Evolutionary conservation across 257 asterid genomes (phyloP).

Genomic region (Plantago elongata): DNA sequence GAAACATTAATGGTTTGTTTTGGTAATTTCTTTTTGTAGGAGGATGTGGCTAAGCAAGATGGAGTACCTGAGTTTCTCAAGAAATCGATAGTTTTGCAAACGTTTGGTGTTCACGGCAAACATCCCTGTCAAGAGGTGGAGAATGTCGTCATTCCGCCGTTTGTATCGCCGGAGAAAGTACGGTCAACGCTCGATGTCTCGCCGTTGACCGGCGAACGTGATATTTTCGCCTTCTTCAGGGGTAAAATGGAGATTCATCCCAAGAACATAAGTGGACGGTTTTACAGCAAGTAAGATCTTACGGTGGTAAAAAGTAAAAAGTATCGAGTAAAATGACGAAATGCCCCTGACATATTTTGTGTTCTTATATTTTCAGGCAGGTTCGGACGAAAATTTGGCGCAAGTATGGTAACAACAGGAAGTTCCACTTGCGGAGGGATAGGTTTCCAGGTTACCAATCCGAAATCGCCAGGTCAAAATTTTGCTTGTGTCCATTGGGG

Average conservation of each 20-base stretch:
- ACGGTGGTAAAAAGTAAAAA: not conserved
- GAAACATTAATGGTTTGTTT: too few relatives aligned
- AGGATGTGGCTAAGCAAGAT: conserved; percentile 68
- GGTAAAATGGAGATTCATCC: conserved; percentile 96
- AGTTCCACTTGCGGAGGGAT: conserved; percentile 62
- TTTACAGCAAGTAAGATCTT: conserved; percentile 56
- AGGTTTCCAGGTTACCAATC: conserved; percentile 72
- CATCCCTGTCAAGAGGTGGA: conserved; percentile 94
- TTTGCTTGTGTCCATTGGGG: conserved; percentile 79
- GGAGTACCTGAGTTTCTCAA: conserved; percentile 70
- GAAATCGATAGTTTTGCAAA: conserved; percentile 68
- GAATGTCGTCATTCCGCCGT: conserved; percentile 79
- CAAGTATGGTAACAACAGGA: conserved; percentile 51
- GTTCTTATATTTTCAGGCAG: conserved; percentile 29
- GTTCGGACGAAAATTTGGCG: conserved; percentile 64
- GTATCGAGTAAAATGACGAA: not conserved
- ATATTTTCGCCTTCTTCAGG: conserved; percentile 69
- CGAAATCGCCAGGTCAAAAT: conserved; percentile 64
- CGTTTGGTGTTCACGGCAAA: conserved; percentile 66
- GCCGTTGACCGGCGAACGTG: conserved; percentile 47
- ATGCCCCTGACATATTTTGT: not conserved
- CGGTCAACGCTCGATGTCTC: conserved; percentile 42
- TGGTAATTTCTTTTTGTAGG: conserved; percentile 35
- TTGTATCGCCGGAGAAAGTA: conserved; percentile 59
- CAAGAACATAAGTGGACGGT: conserved; percentile 84